phyloP scores from a whole-genome alignment of 2,329 filamentous ascomycete genomes.

The Magnaporthales sp. region DNA sequence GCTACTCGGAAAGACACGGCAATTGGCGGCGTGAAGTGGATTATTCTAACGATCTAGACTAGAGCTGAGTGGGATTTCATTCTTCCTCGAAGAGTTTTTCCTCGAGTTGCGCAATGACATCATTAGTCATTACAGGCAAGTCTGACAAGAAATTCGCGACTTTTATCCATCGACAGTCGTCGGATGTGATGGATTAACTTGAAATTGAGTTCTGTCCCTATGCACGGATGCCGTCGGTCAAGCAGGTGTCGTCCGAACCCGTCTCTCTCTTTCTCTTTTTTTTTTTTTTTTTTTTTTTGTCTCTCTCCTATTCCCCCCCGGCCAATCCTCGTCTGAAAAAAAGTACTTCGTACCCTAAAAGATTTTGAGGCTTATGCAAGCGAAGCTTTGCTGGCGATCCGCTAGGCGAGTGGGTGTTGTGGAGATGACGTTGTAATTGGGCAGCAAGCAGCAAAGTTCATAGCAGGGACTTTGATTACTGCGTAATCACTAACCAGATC shows the following conservation, averaged over 20 bases:
- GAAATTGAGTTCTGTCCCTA: too few relatives aligned
- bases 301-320: too few relatives aligned
- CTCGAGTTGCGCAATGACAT: background rate
- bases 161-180: background rate
- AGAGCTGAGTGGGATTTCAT: background rate
- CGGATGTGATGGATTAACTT: too few relatives aligned
- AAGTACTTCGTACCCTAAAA: background rate
- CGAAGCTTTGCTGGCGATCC: background rate
- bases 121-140: background rate
- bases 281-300: background rate
- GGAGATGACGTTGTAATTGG: constrained; percentile 1
- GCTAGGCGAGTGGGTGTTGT: background rate
- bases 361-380: background rate
- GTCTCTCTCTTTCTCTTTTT: background rate
- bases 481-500: background rate
- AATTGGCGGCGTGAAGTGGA: background rate
- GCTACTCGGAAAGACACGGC: background rate
- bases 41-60: too few relatives aligned
- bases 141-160: background rate
- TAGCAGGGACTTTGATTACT: background rate
- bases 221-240: background rate
- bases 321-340: too few relatives aligned
- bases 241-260: background rate
- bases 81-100: too few relatives aligned
- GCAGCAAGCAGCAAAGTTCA: background rate